Conservation (phyloP, 257 asterid genomes). For the Plectranthus barbatus region DNA sequence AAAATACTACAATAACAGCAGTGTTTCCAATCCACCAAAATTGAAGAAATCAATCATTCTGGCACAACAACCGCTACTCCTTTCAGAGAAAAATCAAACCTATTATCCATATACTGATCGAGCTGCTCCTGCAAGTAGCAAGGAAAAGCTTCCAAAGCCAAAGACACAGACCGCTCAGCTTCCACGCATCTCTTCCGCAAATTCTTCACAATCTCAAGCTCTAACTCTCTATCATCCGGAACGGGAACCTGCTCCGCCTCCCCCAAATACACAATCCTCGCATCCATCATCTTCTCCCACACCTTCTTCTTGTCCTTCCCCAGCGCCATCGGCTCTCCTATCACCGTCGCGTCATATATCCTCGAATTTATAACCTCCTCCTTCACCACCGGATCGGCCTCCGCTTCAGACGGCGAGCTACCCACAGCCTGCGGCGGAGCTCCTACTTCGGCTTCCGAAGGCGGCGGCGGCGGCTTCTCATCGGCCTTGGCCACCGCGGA, state of each 20-base stretch:
- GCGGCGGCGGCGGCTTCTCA: conserved; percentile 39
- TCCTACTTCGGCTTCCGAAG: conserved; percentile 4
- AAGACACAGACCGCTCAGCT: conserved; percentile 39
- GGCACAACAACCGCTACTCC: background rate
- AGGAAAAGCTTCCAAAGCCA: conserved; percentile 78
- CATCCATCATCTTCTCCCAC: conserved; percentile 80
- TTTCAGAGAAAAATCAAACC: conserved; percentile 27
- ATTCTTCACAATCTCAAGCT: conserved; percentile 64
- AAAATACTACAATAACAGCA: background rate
- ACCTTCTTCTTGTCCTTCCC: conserved; percentile 53
- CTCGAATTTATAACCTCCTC: conserved; percentile 61
- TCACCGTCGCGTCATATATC: conserved; percentile 72
- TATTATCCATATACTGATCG: conserved; percentile 41
- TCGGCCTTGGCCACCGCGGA: conserved; percentile 67
- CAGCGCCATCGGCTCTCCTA: conserved; percentile 62
- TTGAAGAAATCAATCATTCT: background rate
- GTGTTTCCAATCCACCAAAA: background rate
- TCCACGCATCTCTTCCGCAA: conserved; percentile 50
- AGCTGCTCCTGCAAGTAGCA: conserved; percentile 58
- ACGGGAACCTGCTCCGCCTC: conserved; percentile 86
- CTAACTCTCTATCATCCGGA: conserved; percentile 67
- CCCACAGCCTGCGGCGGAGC: conserved; percentile 8
- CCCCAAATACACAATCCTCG: conserved; percentile 68
- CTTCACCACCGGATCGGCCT: conserved; percentile 22
- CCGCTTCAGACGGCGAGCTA: conserved; percentile 13